Evolutionary conservation across 805 yeast species (phyloP), one percentile per base, ranked within the genome.

Genomic region (Candida chilensis): DNA sequence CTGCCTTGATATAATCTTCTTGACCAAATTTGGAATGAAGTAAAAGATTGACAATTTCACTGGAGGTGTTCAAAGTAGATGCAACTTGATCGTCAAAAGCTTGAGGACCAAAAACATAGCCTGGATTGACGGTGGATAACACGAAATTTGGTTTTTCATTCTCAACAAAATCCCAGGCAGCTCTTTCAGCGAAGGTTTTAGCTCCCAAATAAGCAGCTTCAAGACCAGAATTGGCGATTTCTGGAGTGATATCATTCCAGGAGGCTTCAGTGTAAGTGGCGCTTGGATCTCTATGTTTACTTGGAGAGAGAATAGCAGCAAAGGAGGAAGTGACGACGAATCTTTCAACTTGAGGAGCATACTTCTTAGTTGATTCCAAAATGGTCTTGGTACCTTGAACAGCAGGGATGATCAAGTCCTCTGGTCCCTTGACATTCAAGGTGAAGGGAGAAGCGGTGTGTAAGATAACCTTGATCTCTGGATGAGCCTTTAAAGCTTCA

Each of bases 391-490:
- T 74, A 20, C 80, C 81, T 14, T 60, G 46, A 4, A 71, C 51
- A 2, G 82, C 80, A 3, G 84, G 83, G 15, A 47, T 56, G 34
- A 74, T 50, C 31, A 75, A 53, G 14, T 70, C 77, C 29, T 64
- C 63, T 20, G 65, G 54, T 36, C 64, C 57, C 10, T 57, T 48
- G 14, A 59, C 50, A 8, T 63, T 57, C 44, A 62, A 67, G 17
- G 61, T 54, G 44, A 68, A 67, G 10, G 83, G 81, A 10, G 79
- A 67, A 2, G 84, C 83, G 7, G 78, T 64, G 48, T 76, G 84
- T 25, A 75, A 40, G 29, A 77, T 74, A 20, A 64, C 70, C 9
- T 56, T 55, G 33, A 74, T 64, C 25, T 74, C 78, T 20, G 67
- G 66, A 36, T 67, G 64, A 15, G 53, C 55, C 39, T 62, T 47